Conservation (phyloP, 768 basidiomycete genomes). For the Russula virescens region DNA sequence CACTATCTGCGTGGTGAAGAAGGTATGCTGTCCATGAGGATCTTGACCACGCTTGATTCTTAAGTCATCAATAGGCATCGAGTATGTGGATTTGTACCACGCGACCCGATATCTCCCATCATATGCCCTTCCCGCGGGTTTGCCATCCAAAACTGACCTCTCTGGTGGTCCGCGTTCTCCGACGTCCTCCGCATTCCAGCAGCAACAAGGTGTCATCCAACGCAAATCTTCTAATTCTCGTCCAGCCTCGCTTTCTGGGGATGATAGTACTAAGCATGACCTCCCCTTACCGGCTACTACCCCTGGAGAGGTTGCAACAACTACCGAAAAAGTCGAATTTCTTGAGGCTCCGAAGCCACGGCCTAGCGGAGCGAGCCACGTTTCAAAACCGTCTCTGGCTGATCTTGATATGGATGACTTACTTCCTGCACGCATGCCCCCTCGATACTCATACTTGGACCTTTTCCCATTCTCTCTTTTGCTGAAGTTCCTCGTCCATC, state of each 20-base stretch:
- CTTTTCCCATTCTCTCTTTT: conserved; percentile 65
- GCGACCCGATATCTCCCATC: conserved; percentile 69
- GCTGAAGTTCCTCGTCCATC: conserved; percentile 40
- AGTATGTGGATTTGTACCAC: conserved; percentile 51
- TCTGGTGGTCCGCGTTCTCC: not conserved
- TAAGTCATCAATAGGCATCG: conserved; percentile 24
- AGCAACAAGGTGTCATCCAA: not conserved
- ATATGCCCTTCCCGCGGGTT: conserved; percentile 49
- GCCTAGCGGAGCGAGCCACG: not conserved
- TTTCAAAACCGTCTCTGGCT: conserved; percentile 24
- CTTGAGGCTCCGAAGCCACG: conserved; percentile 17
- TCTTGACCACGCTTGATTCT: not conserved
- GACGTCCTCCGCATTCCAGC: not conserved
- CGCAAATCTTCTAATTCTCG: not conserved
- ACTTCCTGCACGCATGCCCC: conserved; percentile 51
- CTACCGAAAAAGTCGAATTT: conserved; percentile 2
- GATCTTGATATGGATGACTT: conserved; percentile 44
- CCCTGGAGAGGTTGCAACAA: not conserved
- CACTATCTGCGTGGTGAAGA: conserved; percentile 42
- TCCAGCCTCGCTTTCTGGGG: conserved; percentile 1
- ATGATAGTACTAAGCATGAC: not conserved
- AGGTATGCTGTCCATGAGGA: conserved; percentile 7
- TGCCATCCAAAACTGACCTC: conserved; percentile 38
- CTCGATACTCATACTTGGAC: conserved; percentile 55
- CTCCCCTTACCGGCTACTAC: conserved; percentile 21